phyloP scores from a whole-genome alignment of 331 rosid genomes.

The Malus hybrid region DNA sequence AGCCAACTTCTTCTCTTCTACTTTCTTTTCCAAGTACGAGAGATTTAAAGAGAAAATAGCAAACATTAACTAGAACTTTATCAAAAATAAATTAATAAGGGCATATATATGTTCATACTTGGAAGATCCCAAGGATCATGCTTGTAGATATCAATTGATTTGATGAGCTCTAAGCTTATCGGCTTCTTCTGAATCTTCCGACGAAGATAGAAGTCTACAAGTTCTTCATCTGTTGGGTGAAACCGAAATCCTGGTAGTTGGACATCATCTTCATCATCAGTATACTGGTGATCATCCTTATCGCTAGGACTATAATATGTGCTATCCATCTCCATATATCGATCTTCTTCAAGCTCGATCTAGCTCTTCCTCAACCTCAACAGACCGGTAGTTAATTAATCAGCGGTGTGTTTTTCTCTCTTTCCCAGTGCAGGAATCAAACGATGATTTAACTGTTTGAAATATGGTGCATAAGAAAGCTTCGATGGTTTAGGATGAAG shows the following conservation, averaged over 20 bases:
- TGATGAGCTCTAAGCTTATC: slow-evolving; percentile 61
- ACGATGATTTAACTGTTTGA: too few relatives aligned
- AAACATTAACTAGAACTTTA: too few relatives aligned
- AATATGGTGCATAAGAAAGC: neutral
- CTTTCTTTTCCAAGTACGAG: neutral
- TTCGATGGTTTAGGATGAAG: neutral
- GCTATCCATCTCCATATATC: neutral
- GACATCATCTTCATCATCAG: slow-evolving; percentile 28
- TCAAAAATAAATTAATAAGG: neutral
- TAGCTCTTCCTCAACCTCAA: neutral
- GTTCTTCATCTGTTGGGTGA: slow-evolving; percentile 95
- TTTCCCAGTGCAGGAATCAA: neutral
- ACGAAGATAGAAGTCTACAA: slow-evolving; percentile 68
- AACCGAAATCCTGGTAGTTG: slow-evolving; percentile 86
- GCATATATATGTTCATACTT: slow-evolving; percentile 32
- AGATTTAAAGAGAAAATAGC: neutral
- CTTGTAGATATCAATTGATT: slow-evolving; percentile 78
- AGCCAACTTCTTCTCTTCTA: neutral
- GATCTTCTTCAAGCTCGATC: neutral
- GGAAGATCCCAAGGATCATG: slow-evolving; percentile 97
- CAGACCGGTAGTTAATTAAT: neutral
- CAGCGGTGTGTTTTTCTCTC: neutral
- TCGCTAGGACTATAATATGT: neutral
- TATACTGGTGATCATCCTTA: neutral
- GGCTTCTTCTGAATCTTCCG: slow-evolving; percentile 69